A percentile compares a stretch with the other conserved stretches of the same genome.
phyloP scores from a whole-genome alignment of 2,329 filamentous ascomycete species.

The Apiospora rasikravindrae region DNA sequence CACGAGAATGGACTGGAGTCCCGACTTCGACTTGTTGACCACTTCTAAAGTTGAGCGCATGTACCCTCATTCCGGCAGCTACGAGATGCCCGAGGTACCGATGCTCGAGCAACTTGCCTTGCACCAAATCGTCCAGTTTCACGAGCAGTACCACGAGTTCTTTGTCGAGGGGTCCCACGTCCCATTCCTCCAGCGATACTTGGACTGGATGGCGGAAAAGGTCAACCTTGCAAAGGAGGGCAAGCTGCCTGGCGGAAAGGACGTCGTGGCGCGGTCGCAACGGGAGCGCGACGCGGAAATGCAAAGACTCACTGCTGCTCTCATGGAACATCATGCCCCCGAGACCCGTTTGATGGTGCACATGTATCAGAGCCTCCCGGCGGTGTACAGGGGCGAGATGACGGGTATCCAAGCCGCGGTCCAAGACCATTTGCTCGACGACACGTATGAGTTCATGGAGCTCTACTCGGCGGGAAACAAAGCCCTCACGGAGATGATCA shows the following conservation, averaged over 20 bases:
- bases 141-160: neutral
- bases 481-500: neutral
- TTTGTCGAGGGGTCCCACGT: neutral
- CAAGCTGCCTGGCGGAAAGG: too few species aligned
- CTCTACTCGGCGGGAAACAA: conserved; percentile 27
- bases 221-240: too few species aligned
- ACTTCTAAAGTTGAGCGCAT: neutral
- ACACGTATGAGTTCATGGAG: conserved; percentile 39
- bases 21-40: neutral
- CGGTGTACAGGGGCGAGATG: conserved; percentile 35
- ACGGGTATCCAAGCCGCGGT: conserved; percentile 37
- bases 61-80: neutral
- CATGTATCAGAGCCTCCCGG: conserved; percentile 19
- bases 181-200: neutral
- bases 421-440: conserved; percentile 33
- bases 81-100: too few species aligned
- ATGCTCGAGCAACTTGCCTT: neutral
- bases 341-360: too few species aligned
- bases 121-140: neutral
- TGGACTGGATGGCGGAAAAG: neutral
- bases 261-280: too few species aligned
- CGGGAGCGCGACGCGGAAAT: too few species aligned
- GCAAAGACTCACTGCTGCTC: too few species aligned
- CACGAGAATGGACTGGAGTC: neutral
- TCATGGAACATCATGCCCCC: too few species aligned